Base-by-base conservation (phyloP, 1,284 basidiomycete species). In the Malassezia psittaci region DNA sequence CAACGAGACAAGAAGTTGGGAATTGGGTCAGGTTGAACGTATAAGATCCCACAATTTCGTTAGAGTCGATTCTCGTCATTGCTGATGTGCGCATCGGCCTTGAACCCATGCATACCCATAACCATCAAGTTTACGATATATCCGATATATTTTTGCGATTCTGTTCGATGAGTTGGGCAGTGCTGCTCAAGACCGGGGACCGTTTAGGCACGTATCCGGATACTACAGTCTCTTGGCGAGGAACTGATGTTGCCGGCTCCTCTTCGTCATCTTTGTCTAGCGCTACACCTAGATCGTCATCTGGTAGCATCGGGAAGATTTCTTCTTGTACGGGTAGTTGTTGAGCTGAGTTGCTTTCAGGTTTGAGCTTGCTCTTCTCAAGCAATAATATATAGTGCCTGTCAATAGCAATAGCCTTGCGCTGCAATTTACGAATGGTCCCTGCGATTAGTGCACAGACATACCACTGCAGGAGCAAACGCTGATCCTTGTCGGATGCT, bases 1-100 rank as follows among this genome's bases (percentile, higher is more conserved):
- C 55, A 57, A 57, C 55, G 55, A 57, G 55, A 57, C 55, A 48
- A n/a, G n/a, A 12, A 21, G n/a, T 49, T 39, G 24, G 5, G 13
- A 16, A 10, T 7, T 1, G 9, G 9, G 10, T 16, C 13, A 13
- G 2, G 39, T 10, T 13, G 9, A 8, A 12, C 16, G 42, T 44
- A 44, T 44, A 29, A 18, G 18, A 18, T 21, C 42, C 24, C 7
- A 7, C 24, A 29, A 29, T 29, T 29, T 29, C n/a, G 24, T 29
- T 29, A 3, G 7, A 29, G 24, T 29, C 7, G 24, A 29, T 29
- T 7, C 3, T 29, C 24, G 24, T 29, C 24, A 29, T 29, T 29
- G 24, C 24, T 29, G 24, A 4, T 29, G 24, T 4, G 7, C 24
- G 24, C 24, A 29, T 29, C 24, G 24, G 24, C 24, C 24, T 29